These are phyloP conservation scores for Cyclotella choctawhatcheeana DNA, from an alignment of 108 stramenopile species.

Conservation along the genomic window DNA sequence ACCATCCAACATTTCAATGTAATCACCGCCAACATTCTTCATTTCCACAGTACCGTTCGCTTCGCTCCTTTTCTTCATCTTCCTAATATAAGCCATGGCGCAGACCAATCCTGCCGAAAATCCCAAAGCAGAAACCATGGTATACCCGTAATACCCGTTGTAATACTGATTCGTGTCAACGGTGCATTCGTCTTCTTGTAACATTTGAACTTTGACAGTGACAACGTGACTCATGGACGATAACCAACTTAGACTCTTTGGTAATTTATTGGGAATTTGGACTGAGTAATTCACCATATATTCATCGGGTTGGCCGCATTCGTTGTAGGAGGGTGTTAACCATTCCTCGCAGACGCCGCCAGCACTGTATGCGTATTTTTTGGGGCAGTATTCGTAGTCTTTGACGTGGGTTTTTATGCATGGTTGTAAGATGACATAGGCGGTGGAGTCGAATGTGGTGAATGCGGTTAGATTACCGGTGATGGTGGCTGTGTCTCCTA, in stretches of 20 bases:
- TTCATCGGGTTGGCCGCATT: neutral
- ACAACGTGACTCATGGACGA: neutral
- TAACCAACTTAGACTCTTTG: neutral
- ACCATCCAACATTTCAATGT: too few species aligned
- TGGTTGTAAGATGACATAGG: neutral
- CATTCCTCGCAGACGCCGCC: constrained; percentile 2
- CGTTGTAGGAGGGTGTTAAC: neutral
- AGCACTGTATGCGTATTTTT: neutral
- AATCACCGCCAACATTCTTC: too few species aligned
- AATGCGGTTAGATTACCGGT: constrained; percentile 1
- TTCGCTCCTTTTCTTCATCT: neutral
- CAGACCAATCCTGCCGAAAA: neutral
- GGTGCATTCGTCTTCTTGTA: neutral
- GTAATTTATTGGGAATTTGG: constrained; percentile 5
- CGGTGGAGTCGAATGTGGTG: neutral
- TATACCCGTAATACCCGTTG: neutral
- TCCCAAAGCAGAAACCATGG: neutral
- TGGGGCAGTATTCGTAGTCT: neutral
- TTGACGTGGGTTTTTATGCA: neutral
- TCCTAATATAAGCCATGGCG: neutral
- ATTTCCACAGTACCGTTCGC: neutral
- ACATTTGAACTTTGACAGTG: neutral
- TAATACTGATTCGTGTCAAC: neutral
- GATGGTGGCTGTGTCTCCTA: neutral
- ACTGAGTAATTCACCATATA: neutral